A percentile compares a stretch with the other conserved stretches of the same genome.
Conservation (phyloP, 352 stramenopile genomes). For the Pythium volutum region DNA sequence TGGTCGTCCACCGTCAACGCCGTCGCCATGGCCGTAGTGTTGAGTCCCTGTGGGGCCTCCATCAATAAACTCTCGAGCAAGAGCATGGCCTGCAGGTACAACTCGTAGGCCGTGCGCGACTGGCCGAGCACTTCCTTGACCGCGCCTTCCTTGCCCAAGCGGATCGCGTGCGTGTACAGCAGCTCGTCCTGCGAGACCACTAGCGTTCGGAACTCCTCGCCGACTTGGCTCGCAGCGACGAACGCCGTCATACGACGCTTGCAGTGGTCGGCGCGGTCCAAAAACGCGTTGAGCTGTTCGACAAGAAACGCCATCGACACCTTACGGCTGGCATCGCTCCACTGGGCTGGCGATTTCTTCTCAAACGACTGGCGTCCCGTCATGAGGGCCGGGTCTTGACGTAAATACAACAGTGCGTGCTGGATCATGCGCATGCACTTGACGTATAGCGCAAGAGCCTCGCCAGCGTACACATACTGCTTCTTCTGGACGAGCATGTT, state of each 20-base stretch:
- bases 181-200: constrained; percentile 57
- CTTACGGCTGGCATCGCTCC: constrained; percentile 53
- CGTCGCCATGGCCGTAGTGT: background rate
- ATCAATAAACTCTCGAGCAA: constrained; percentile 62
- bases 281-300: constrained; percentile 56
- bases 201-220: constrained; percentile 21
- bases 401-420: constrained; percentile 56
- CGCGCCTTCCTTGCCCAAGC: constrained; percentile 55
- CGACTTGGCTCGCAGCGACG: constrained; percentile 14
- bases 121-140: constrained; percentile 73
- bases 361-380: constrained; percentile 17
- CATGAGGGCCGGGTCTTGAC: constrained; percentile 38
- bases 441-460: constrained; percentile 63
- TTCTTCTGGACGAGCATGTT: constrained; percentile 37
- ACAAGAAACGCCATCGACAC: constrained; percentile 57
- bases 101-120: constrained; percentile 45
- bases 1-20: constrained; percentile 46
- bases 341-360: constrained; percentile 19
- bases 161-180: constrained; percentile 60
- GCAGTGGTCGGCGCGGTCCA: constrained; percentile 65
- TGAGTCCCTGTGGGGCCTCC: constrained; percentile 28
- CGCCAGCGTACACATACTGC: constrained; percentile 55
- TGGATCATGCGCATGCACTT: constrained; percentile 68
- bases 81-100: constrained; percentile 58
- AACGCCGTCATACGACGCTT: constrained; percentile 45